Percentiles rank a stretch among this genome's conserved stretches.
Evolutionary conservation across 2,329 filamentous ascomycete species (phyloP).

Genomic region (Cercospora citrullina): DNA sequence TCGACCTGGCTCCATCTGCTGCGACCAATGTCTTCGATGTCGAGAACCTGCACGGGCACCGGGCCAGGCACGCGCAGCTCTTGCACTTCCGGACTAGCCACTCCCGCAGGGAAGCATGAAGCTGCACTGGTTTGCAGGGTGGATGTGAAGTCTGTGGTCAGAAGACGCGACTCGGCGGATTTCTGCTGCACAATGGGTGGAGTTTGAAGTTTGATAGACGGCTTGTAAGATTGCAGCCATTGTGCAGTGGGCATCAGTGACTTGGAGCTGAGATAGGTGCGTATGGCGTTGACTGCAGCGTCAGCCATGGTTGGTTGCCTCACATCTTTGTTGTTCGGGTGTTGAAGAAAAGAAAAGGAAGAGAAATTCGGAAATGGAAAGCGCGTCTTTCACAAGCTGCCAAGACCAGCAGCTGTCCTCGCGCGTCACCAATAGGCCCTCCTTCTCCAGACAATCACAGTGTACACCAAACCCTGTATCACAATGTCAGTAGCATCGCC

Average conservation of each 20-base stretch:
- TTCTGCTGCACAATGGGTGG: conserved; percentile 72
- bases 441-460: not conserved
- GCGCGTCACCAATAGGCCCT: not conserved
- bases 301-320: conserved; percentile 16
- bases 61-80: conserved; percentile 61
- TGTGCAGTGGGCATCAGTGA: conserved; percentile 55
- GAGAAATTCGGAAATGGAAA: conserved; percentile 6
- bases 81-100: conserved; percentile 55
- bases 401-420: conserved; percentile 7
- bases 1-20: conserved; percentile 88
- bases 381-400: not conserved
- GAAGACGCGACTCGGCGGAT: conserved; percentile 76
- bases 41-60: conserved; percentile 77
- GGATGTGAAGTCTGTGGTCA: conserved; percentile 72
- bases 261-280: conserved; percentile 24
- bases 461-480: not conserved
- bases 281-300: conserved; percentile 18
- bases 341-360: conserved; percentile 3
- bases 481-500: conserved; percentile 62
- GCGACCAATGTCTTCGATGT: conserved; percentile 77
- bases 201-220: conserved; percentile 55
- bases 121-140: conserved; percentile 48
- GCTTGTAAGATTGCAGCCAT: conserved; percentile 66
- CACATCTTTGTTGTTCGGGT: conserved; percentile 19
- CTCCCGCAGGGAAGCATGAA: conserved; percentile 59